These are phyloP conservation scores for Aspergillus sp. DNA, from an alignment of 2,329 filamentous ascomycete genomes.

Conservation along the genomic window DNA sequence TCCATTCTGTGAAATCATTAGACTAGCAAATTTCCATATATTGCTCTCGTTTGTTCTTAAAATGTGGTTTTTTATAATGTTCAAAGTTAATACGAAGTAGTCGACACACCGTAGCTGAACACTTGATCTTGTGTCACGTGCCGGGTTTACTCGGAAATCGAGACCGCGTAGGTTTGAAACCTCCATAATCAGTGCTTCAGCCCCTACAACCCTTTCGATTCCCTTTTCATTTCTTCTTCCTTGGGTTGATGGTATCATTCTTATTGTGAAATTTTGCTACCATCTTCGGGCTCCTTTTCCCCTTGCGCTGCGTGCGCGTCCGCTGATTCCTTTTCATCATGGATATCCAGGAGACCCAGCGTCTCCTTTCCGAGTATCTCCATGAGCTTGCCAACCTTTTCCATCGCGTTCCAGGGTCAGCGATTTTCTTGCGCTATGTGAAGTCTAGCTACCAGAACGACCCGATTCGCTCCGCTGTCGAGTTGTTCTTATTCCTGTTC, in stretches of 20 bases:
- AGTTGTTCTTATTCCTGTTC: constrained; percentile 91
- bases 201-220: neutral
- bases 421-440: constrained; percentile 92
- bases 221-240: neutral
- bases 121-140: constrained; percentile 11
- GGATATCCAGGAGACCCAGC: constrained; percentile 58
- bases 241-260: constrained; percentile 3
- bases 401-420: constrained; percentile 88
- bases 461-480: constrained; percentile 87
- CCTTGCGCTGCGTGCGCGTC: constrained; percentile 7
- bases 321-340: constrained; percentile 38
- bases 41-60: constrained; percentile 14
- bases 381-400: constrained; percentile 65
- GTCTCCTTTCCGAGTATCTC: constrained; percentile 54
- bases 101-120: neutral
- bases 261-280: constrained; percentile 19
- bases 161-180: neutral
- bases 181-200: neutral
- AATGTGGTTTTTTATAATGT: neutral
- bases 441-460: constrained; percentile 98
- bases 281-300: neutral
- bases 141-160: constrained; percentile 6
- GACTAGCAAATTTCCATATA: constrained; percentile 27
- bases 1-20: constrained; percentile 25
- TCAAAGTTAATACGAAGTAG: neutral